A percentile compares a stretch with the other conserved stretches of the same genome.
phyloP scores from a whole-genome alignment of 495 filamentous ascomycete genomes.

The Penicillium atrosanguineum region DNA sequence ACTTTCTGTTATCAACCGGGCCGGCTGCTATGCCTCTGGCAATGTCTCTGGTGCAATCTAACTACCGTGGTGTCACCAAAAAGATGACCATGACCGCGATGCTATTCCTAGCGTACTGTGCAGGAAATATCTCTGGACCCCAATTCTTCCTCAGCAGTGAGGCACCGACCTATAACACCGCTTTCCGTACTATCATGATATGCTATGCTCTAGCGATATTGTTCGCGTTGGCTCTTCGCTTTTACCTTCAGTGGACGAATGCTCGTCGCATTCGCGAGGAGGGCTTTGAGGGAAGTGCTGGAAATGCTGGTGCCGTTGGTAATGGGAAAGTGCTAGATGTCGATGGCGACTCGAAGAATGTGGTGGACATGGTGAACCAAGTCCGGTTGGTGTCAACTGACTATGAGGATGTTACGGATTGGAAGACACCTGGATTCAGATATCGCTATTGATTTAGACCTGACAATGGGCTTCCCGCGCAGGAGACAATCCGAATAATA shows the following conservation, averaged over 20 bases:
- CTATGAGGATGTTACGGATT: conserved; percentile 53
- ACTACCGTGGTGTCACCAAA: conserved; percentile 67
- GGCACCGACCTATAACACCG: conserved; percentile 39
- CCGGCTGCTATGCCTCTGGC: conserved; percentile 57
- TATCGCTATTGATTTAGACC: conserved; percentile 34
- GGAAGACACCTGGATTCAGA: conserved; percentile 52
- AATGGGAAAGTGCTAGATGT: conserved; percentile 35
- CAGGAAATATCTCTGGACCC: conserved; percentile 41
- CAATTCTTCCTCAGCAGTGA: conserved; percentile 37
- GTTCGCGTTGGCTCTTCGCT: conserved; percentile 36
- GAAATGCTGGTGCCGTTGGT: conserved; percentile 34
- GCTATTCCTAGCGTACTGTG: conserved; percentile 41
- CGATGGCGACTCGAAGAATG: conserved; percentile 13
- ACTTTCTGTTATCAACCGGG: conserved; percentile 54
- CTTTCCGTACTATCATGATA: conserved; percentile 51
- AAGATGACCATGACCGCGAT: conserved; percentile 52
- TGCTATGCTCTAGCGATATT: conserved; percentile 47
- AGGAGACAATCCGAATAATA: too few relatives aligned
- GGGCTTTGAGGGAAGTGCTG: conserved; percentile 40
- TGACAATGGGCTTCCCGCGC: neutral
- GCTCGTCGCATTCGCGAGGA: conserved; percentile 36
- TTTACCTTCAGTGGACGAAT: conserved; percentile 43
- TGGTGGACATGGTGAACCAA: conserved; percentile 27
- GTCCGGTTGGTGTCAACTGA: conserved; percentile 34
- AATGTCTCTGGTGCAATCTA: conserved; percentile 54